Evolutionary conservation across 2,329 filamentous ascomycete genomes (phyloP).

Genomic region (Calonectria pteridis): DNA sequence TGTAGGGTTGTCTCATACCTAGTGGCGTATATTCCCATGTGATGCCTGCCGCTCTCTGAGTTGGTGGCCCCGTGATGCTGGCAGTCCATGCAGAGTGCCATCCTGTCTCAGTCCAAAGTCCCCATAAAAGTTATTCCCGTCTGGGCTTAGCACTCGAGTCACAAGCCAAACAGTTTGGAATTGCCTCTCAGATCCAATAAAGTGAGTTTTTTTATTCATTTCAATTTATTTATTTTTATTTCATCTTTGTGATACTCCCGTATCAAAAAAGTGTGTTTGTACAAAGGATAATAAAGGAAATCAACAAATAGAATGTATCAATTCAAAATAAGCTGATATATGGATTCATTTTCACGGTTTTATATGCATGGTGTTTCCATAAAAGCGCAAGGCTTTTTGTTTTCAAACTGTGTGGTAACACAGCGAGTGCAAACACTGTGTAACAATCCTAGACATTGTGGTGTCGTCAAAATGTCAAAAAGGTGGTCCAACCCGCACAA

Average conservation of each 20-base stretch:
- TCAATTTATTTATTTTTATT: not conserved
- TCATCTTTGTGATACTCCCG: not conserved
- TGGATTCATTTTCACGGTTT: not conserved
- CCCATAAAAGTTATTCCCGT: not conserved
- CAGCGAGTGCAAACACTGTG: not conserved
- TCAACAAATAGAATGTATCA: not conserved
- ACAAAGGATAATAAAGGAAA: not conserved
- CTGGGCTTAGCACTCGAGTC: not conserved
- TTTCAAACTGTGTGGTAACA: not conserved
- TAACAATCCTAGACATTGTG: not conserved
- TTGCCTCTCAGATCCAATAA: not conserved
- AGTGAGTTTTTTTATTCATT: not conserved
- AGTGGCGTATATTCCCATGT: constrained; percentile 20
- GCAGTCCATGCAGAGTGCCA: constrained; percentile 6
- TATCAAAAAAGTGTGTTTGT: not conserved
- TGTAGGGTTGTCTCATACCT: constrained; percentile 7
- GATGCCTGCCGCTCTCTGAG: constrained; percentile 5
- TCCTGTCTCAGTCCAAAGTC: constrained; percentile 13
- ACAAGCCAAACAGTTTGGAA: not conserved
- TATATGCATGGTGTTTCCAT: not conserved
- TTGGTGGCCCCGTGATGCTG: constrained; percentile 25
- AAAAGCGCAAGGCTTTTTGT: not conserved
- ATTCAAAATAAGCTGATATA: not conserved
- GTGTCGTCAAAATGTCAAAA: not conserved
- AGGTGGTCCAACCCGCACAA: not conserved